Conservation (phyloP, 228 moss, liverwort and hornwort species). For the Sphagnum magellanicum region DNA sequence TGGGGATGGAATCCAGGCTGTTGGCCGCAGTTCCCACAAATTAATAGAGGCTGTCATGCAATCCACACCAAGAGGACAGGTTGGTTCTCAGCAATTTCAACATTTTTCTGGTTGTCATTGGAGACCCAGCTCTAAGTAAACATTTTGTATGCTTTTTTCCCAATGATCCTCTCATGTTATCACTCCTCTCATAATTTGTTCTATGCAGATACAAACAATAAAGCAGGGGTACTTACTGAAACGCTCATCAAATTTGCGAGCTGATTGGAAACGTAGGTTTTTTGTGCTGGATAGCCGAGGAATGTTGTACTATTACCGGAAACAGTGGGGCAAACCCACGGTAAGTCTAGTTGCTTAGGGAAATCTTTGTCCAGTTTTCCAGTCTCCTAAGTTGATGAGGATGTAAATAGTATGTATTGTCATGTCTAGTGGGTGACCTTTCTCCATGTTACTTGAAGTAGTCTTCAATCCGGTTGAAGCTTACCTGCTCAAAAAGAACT, state of each 20-base stretch:
- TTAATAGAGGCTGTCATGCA: conserved; percentile 98
- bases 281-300: conserved; percentile 96
- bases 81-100: conserved; percentile 6
- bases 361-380: too few species aligned
- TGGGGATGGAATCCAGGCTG: conserved; percentile 76
- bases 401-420: too few species aligned
- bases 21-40: conserved; percentile 87
- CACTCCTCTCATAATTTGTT: too few species aligned
- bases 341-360: conserved; percentile 11
- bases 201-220: conserved; percentile 61
- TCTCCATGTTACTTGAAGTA: too few species aligned
- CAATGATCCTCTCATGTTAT: too few species aligned
- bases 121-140: too few species aligned
- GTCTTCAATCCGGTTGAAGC: too few species aligned
- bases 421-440: too few species aligned
- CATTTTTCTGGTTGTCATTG: too few species aligned
- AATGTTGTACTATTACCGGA: conserved; percentile 91
- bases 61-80: conserved; percentile 85
- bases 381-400: too few species aligned
- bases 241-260: conserved; percentile 88
- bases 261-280: conserved; percentile 96
- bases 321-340: conserved; percentile 98
- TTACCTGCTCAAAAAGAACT: too few species aligned
- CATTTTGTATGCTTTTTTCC: too few species aligned
- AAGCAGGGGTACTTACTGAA: conserved; percentile 96